Conservation (phyloP, 306 rosid species). For the Fragaria vesca region DNA sequence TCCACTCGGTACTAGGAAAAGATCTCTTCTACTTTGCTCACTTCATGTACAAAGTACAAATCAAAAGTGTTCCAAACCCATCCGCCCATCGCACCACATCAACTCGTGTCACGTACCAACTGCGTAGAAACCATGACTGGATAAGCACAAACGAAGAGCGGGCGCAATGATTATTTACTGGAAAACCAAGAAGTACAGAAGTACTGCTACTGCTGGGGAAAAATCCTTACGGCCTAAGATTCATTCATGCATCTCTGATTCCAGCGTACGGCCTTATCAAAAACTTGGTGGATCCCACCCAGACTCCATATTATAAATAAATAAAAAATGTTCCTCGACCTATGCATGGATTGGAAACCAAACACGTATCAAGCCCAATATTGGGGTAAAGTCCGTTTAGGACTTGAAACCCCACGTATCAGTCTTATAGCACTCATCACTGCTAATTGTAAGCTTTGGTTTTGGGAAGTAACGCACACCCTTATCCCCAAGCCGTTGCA, state of each 20-base stretch:
- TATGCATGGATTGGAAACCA: conserved; percentile 7
- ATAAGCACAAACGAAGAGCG: not conserved
- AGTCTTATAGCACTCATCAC: not conserved
- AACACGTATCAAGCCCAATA: conserved; percentile 29
- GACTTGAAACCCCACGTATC: conserved; percentile 36
- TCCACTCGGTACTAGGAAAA: not conserved
- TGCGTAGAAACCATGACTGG: not conserved
- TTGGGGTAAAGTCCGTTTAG: not conserved
- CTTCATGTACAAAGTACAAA: not conserved
- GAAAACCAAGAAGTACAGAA: not conserved
- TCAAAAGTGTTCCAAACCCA: not conserved
- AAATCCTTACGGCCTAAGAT: not conserved
- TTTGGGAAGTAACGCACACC: conserved; percentile 40
- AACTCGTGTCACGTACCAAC: not conserved
- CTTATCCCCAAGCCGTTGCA: conserved; percentile 52
- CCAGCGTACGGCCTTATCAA: not conserved
- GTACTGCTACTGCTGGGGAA: not conserved
- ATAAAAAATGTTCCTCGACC: too few relatives aligned
- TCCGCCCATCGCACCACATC: not conserved
- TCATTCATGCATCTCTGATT: not conserved
- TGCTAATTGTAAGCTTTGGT: conserved; percentile 24
- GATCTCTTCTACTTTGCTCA: not conserved
- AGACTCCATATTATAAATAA: not conserved
- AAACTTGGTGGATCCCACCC: not conserved
- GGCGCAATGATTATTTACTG: not conserved